Conservation (phyloP, 768 basidiomycete species). For the Russula brevipes region DNA sequence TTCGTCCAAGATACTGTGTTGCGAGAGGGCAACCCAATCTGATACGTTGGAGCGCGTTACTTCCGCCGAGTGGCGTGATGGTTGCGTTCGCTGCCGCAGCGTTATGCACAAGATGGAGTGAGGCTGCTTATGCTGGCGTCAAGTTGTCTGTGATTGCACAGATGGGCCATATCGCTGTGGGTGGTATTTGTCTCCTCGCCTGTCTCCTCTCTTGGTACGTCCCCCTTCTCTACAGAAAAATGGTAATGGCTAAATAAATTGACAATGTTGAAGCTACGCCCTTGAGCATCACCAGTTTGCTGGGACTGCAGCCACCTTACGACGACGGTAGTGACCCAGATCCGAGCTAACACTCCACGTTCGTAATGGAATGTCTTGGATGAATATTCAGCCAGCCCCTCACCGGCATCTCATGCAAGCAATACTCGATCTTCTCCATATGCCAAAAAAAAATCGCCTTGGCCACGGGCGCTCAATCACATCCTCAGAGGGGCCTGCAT, state of each 20-base stretch:
- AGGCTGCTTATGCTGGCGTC: slow-evolving; percentile 18
- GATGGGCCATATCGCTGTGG: slow-evolving; percentile 29
- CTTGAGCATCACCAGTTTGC: slow-evolving; percentile 10
- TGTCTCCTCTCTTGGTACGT: slow-evolving; percentile 15
- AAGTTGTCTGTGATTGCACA: slow-evolving; percentile 28
- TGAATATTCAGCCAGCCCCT: neutral
- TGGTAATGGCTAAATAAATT: neutral
- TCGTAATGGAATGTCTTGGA: neutral
- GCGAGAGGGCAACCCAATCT: slow-evolving; percentile 18
- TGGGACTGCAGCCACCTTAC: neutral
- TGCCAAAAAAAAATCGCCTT: neutral
- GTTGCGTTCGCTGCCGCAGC: slow-evolving; percentile 28
- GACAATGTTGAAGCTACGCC: neutral
- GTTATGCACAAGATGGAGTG: slow-evolving; percentile 28
- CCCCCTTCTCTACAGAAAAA: neutral
- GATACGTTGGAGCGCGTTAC: slow-evolving; percentile 25
- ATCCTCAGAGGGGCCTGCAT: neutral
- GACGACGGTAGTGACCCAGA: neutral
- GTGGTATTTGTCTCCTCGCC: slow-evolving; percentile 25
- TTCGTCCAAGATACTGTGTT: slow-evolving; percentile 50
- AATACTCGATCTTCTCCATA: neutral
- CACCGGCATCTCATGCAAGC: neutral
- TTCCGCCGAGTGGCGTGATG: slow-evolving; percentile 30
- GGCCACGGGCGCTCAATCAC: neutral
- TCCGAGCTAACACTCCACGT: neutral